These are phyloP conservation scores for Phytophthora tubulina DNA, from an alignment of 352 stramenopile species.

Conservation along the genomic window DNA sequence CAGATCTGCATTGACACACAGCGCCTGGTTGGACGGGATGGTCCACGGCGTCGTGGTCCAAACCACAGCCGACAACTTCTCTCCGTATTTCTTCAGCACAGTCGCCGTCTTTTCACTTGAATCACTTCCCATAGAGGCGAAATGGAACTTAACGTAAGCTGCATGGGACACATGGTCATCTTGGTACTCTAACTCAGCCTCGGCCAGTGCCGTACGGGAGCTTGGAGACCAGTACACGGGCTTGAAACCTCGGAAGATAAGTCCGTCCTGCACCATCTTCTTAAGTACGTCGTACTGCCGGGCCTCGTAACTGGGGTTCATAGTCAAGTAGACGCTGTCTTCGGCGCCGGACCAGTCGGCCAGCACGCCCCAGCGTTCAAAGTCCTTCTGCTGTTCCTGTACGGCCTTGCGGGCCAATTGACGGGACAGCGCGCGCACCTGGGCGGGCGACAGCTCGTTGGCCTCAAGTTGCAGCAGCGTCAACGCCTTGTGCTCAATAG, in stretches of 20 bases:
- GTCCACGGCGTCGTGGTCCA: constrained; percentile 99
- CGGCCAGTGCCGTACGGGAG: constrained; percentile 96
- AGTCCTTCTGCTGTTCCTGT: constrained; percentile 92
- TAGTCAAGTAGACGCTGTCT: constrained; percentile 94
- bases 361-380: constrained; percentile 95
- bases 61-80: constrained; percentile 80
- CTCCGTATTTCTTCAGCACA: constrained; percentile 49
- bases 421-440: constrained; percentile 92
- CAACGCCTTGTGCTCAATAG: constrained; percentile 99
- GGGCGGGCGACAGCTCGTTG: constrained; percentile 82
- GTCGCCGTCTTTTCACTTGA: constrained; percentile 16
- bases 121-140: constrained; percentile 44
- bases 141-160: constrained; percentile 94
- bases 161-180: constrained; percentile 97
- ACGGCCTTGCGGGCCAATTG: constrained; percentile 95
- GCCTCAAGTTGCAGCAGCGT: constrained; percentile 87
- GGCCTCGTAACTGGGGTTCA: constrained; percentile 96
- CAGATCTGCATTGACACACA: constrained; percentile 96
- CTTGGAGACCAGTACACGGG: constrained; percentile 99
- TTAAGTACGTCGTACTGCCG: constrained; percentile 97
- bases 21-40: constrained; percentile 97
- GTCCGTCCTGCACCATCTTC: constrained; percentile 95
- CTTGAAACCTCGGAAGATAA: constrained; percentile 98
- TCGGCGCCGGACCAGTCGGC: constrained; percentile 76
- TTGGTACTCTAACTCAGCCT: constrained; percentile 99